These are phyloP conservation scores for Periconia sp. DNA, from an alignment of 2,329 filamentous ascomycete species.

Conservation along the genomic window DNA sequence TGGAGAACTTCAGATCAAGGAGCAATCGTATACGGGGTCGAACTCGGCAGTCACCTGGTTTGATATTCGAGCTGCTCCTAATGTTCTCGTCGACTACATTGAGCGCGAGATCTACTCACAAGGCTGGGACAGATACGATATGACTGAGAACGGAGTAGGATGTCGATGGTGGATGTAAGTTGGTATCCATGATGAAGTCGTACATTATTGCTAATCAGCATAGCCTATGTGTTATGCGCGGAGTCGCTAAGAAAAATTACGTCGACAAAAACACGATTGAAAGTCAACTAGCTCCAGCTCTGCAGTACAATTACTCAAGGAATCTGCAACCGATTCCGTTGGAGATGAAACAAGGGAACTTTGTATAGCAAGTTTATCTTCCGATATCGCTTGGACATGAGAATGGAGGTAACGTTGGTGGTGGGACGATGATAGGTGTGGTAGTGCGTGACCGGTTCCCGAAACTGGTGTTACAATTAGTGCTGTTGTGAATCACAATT, in stretches of 20 bases:
- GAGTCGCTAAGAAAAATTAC: neutral
- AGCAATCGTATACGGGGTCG: neutral
- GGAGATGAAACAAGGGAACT: constrained; percentile 4
- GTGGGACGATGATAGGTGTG: neutral
- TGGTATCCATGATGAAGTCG: neutral
- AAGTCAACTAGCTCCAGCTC: neutral
- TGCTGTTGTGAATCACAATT: neutral
- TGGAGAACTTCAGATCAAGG: neutral
- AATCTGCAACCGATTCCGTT: neutral
- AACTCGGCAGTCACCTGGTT: neutral
- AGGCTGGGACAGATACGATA: constrained; percentile 4
- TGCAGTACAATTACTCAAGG: neutral
- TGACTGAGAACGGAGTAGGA: constrained; percentile 3
- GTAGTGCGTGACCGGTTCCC: neutral
- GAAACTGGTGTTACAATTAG: neutral
- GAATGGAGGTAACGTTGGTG: constrained; percentile 1
- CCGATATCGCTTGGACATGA: neutral
- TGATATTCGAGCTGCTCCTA: neutral
- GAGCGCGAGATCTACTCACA: neutral
- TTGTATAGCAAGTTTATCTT: too few species aligned
- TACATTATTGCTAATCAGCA: neutral
- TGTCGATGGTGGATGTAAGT: constrained; percentile 8
- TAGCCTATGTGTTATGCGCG: constrained; percentile 3
- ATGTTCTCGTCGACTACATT: neutral
- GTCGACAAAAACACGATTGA: neutral